A percentile compares a stretch with the other conserved stretches of the same genome.
These are phyloP conservation scores for Huntiella savannae DNA, from an alignment of 2,329 filamentous ascomycete genomes.

Conservation along the genomic window DNA sequence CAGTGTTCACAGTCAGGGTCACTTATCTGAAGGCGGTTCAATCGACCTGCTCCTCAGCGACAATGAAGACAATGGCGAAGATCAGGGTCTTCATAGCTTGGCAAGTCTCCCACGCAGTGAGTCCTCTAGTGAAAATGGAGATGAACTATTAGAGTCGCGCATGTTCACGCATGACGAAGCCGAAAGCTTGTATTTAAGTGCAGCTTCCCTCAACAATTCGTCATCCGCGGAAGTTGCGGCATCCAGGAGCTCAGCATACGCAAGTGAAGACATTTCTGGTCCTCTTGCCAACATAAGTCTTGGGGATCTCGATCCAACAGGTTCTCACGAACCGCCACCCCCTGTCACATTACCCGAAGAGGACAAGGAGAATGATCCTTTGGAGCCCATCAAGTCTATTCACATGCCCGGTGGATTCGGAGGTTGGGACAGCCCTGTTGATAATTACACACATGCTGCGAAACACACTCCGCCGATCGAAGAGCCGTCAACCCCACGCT, in stretches of 20 bases:
- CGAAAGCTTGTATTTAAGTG: conserved; percentile 74
- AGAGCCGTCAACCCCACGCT: background rate
- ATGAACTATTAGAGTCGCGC: conserved; percentile 44
- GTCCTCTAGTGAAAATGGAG: conserved; percentile 16
- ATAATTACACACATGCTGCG: too few relatives aligned
- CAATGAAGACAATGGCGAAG: background rate
- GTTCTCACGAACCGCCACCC: background rate
- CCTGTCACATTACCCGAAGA: background rate
- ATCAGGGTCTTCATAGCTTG: conserved; percentile 1
- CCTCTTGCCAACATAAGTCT: background rate
- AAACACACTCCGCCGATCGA: background rate
- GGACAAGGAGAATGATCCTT: background rate
- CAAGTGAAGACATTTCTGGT: background rate
- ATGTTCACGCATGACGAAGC: conserved; percentile 64
- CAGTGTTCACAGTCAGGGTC: background rate
- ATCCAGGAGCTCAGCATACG: background rate
- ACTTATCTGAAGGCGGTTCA: conserved; percentile 3
- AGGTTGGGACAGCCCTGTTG: conserved; percentile 1
- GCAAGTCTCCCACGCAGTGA: conserved; percentile 2
- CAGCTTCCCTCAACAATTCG: conserved; percentile 31
- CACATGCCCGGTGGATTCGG: conserved; percentile 9
- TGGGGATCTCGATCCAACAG: background rate
- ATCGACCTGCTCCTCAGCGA: conserved; percentile 3
- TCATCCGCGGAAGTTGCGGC: conserved; percentile 10
- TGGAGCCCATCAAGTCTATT: conserved; percentile 7